A percentile compares a stretch with the other conserved stretches of the same genome.
phyloP scores from a whole-genome alignment of 768 basidiomycete species.

The Leccinum subtestaceum region DNA sequence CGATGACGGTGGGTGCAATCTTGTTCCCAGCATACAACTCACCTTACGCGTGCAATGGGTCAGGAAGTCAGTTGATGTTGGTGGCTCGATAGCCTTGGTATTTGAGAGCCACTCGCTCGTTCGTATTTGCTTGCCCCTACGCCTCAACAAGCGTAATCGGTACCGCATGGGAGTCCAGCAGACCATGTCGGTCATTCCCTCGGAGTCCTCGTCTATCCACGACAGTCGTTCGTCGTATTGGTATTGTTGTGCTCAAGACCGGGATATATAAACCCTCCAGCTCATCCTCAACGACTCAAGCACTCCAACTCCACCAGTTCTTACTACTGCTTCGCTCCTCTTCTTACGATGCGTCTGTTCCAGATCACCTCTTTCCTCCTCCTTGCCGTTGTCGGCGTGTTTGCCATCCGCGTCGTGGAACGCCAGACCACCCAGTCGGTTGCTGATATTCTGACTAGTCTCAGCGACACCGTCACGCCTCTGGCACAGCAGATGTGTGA shows the following conservation, averaged over 20 bases:
- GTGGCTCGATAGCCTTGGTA: neutral
- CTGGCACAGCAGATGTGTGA: slow-evolving; percentile 11
- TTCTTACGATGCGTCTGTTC: slow-evolving; percentile 10
- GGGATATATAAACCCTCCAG: slow-evolving; percentile 11
- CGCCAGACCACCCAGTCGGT: slow-evolving; percentile 3
- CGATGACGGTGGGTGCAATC: neutral
- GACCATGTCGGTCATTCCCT: neutral
- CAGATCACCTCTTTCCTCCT: slow-evolving; percentile 4
- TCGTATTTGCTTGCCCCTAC: neutral
- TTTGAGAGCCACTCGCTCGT: neutral
- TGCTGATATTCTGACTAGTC: slow-evolving; percentile 3
- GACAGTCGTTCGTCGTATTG: neutral
- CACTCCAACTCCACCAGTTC: slow-evolving; percentile 8
- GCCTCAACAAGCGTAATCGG: neutral
- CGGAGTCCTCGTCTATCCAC: slow-evolving; percentile 2
- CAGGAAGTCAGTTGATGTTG: neutral
- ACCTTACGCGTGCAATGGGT: neutral
- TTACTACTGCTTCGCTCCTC: neutral
- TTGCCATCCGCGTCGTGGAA: slow-evolving; percentile 10
- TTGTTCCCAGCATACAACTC: neutral
- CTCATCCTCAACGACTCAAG: slow-evolving; percentile 2
- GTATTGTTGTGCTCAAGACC: neutral
- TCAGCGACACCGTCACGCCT: slow-evolving; percentile 5
- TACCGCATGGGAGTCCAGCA: neutral
- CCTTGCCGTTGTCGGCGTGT: slow-evolving; percentile 4